Base-by-base conservation (phyloP, 306 rosid species). In the Vicia sativa region DNA sequence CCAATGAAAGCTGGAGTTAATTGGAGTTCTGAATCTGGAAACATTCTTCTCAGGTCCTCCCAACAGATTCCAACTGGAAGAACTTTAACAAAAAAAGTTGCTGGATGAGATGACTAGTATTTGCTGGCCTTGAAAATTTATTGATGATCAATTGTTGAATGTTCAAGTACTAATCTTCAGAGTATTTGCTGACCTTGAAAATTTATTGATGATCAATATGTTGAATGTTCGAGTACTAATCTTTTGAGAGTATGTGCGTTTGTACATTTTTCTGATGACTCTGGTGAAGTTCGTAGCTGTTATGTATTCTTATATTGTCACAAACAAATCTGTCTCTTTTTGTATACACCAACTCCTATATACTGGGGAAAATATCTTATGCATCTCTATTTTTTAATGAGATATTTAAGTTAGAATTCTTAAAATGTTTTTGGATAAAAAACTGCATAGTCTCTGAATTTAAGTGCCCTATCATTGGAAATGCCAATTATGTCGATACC, bases 1-100 rank as follows among this genome's bases (percentile, higher is more conserved):
- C 81, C 88, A 14, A 84, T 89, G 95, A 92, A 84, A 74, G 86
- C 99, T 12, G 97, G 95, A 61, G 96, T 81, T 31, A 82, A 82
- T 21, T 90, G 90, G 95, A 69, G 42, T 65, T 80, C 91, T 25
- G 90, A 75, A 76, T 79, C 99, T 29, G 77, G 95, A 19, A 77
- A 83, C 70, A 55, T 86, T 73, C 70, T 74, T 65, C 79, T 80
- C 18, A 81, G 83, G 77, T 83, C 91, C 2, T 68, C 77, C 72
- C 88, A 77, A 35, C 93, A 71, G 73, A 65, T 86, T 75, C 87
- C 87, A 26, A 62, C 84, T 44, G 86, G 84, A 66, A 81, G 87
- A 76, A 70, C 82, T 64, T 87, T 73, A 50, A 44, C 87, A 16
- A 77, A 90, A 79, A 95, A 85, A 65, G 89, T 90, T 55, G 97